Conservation (phyloP, 2,329 filamentous ascomycete species). For the Leptoxyphium fumago region DNA sequence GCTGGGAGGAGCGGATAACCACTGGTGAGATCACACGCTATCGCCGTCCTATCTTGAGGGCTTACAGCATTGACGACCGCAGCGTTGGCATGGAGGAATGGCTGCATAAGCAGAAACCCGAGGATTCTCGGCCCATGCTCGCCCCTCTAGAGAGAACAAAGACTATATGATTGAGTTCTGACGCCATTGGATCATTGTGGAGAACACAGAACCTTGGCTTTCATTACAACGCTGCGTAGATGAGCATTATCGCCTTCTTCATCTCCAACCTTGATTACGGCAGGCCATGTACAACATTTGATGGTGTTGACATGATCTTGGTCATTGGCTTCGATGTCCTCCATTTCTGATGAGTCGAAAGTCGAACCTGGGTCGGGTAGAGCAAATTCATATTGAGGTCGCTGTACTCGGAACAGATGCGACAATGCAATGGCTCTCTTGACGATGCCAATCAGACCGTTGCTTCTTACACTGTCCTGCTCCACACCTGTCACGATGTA, state of each 20-base stretch:
- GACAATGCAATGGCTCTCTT: slow-evolving; percentile 15
- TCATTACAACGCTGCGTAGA: slow-evolving; percentile 48
- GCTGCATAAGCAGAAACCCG: background rate
- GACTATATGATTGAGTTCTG: background rate
- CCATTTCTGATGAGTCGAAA: slow-evolving; percentile 49
- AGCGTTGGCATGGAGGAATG: background rate
- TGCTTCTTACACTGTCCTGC: slow-evolving; percentile 7
- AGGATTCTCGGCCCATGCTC: background rate
- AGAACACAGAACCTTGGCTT: slow-evolving; percentile 47
- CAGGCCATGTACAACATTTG: slow-evolving; percentile 49
- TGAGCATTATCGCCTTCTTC: slow-evolving; percentile 48
- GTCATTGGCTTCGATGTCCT: slow-evolving; percentile 47
- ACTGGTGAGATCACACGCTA: slow-evolving; percentile 8
- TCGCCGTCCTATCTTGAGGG: slow-evolving; percentile 4
- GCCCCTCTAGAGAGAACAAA: background rate
- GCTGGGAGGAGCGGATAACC: slow-evolving; percentile 7
- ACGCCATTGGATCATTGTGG: background rate
- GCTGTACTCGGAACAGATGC: slow-evolving; percentile 17
- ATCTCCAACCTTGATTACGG: slow-evolving; percentile 49
- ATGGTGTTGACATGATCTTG: slow-evolving; percentile 39
- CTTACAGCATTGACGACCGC: background rate
- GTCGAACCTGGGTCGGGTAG: slow-evolving; percentile 10
- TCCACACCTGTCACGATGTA: slow-evolving; percentile 13
- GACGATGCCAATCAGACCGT: slow-evolving; percentile 14
- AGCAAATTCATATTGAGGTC: slow-evolving; percentile 17